Base-by-base conservation (phyloP, 371 early-diverging fungal species). In the Mortierella sp. region DNA sequence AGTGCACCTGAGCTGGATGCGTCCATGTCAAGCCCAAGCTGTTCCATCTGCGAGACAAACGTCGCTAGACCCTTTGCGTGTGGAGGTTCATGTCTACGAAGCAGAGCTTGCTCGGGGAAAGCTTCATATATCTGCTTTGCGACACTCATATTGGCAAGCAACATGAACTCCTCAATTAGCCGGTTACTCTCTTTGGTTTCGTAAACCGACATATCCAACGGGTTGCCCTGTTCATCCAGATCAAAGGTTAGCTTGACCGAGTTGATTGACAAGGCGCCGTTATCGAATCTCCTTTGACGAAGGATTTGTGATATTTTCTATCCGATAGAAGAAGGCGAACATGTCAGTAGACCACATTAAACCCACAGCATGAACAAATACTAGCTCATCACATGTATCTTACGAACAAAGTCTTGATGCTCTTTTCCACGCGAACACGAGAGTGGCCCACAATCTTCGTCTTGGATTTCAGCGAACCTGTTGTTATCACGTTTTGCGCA, bases 141-240 rank as follows among this genome's bases (percentile, higher is more conserved):
- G 0, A 99, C 99, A 58, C 92, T 91, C 71, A 97, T 96, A 78
- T 99, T 99, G 34, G 99, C 99, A n/a, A 98, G 87, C 45, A 99
- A 82, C 99, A 99, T 99, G 71, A 99, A 98, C 82, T 99, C 99
- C 80, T 99, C 99, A 40, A 99, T 95, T 10, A 99, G 83, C 3
- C 91, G 89, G 76, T 99, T 97, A 16, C 98, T 94, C 54, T 97
- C 97, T 80, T 96, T 94, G 41, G 91, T 79, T 54, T 92, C 87
- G 65, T 94, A 92, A 39, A 92, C 81, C 17, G 91, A 78, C 21
- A 90, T 83, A 60, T 85, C 76, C 61, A 88, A 46, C 28, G 97
- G 92, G 72, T 91, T 84, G 25, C 90, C 85, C 43, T 84, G 24
- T 1, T 81, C 85, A 56, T 94, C 91, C 17, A 95, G 81, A n/a